Base-by-base conservation (phyloP, 345 rosid species). In the Eucalyptus paniculata region DNA sequence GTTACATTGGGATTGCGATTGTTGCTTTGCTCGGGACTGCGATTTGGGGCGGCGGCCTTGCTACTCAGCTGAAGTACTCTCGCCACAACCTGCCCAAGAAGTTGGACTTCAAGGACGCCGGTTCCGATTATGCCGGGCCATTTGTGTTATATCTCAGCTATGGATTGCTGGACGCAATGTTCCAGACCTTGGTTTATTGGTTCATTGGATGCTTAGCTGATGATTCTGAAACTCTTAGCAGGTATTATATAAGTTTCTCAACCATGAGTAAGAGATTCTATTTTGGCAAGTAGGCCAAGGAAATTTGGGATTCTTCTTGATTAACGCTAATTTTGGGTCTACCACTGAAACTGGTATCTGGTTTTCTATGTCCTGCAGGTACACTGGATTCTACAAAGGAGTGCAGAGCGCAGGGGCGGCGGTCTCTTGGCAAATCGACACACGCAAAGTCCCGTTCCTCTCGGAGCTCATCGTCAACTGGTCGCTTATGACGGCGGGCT, bases 351-450 rank as follows among this genome's bases (percentile, higher is more conserved):
- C 37, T 65, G 72, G 19, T 65, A 65, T 65, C 10, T 65, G 37
- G 19, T 65, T n/a, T 65, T 30, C 72, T 14, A n/a, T n/a, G 32
- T 65, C 37, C 15, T 89, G 90, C 92, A 94, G 99, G 86, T 96
- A 96, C 54, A 94, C 94, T 87, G 99, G 99, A 50, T 97, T 97
- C 89, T 97, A 96, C 89, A 97, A 97, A 90, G 98, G 99, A 87
- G 95, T 97, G 89, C 99, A 97, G 50, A 97, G 99, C 37, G 99
- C 99, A 32, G 98, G 99, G 50, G 99, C 95, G 50, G 99, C 98
- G 15, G 94, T 97, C 18, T 98, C 98, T 58, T 97, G 99, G 99
- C 99, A 97, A 92, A 91, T 97, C 12, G 99, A 97, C 88, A 89
- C 95, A 3, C 95, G 87, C 90, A 94, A 96, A 85, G 97, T 95